phyloP scores from a whole-genome alignment of 225 moss, liverwort and hornwort genomes.

The Marchantia paleacea region DNA sequence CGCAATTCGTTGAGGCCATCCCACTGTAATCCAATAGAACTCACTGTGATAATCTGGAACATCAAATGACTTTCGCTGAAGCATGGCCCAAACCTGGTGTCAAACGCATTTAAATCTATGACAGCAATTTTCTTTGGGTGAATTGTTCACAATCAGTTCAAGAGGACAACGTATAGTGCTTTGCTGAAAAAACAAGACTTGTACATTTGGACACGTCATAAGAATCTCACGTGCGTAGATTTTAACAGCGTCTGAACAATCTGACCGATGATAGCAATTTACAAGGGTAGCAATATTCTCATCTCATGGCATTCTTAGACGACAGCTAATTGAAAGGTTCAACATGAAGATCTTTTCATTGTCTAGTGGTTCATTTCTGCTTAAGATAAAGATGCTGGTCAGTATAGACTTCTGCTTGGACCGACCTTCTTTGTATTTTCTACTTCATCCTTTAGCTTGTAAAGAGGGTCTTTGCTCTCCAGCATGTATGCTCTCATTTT shows the following conservation, averaged over 20 bases:
- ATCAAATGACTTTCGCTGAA: slow-evolving; percentile 52
- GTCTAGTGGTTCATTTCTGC: too few species aligned
- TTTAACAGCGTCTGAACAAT: neutral
- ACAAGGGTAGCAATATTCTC: too few species aligned
- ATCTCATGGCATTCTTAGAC: too few species aligned
- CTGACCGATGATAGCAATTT: too few species aligned
- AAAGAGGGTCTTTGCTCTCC: slow-evolving; percentile 49
- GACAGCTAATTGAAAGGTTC: too few species aligned
- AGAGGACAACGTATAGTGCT: neutral
- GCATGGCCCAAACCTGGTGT: slow-evolving; percentile 63
- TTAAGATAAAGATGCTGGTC: neutral
- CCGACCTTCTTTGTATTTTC: slow-evolving; percentile 51
- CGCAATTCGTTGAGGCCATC: slow-evolving; percentile 65
- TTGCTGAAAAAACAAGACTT: neutral
- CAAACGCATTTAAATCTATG: slow-evolving; percentile 33
- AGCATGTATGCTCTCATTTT: slow-evolving; percentile 45
- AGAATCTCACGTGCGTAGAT: too few species aligned
- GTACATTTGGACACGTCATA: too few species aligned
- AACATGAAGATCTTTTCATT: too few species aligned
- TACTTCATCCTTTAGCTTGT: slow-evolving; percentile 52
- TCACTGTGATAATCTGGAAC: slow-evolving; percentile 61
- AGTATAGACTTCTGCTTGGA: neutral
- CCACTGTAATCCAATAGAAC: slow-evolving; percentile 66
- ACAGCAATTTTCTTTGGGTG: slow-evolving; percentile 11
- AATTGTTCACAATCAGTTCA: neutral